Conservation (phyloP, 2,329 filamentous ascomycete genomes). For the Ophiostoma perfectum region DNA sequence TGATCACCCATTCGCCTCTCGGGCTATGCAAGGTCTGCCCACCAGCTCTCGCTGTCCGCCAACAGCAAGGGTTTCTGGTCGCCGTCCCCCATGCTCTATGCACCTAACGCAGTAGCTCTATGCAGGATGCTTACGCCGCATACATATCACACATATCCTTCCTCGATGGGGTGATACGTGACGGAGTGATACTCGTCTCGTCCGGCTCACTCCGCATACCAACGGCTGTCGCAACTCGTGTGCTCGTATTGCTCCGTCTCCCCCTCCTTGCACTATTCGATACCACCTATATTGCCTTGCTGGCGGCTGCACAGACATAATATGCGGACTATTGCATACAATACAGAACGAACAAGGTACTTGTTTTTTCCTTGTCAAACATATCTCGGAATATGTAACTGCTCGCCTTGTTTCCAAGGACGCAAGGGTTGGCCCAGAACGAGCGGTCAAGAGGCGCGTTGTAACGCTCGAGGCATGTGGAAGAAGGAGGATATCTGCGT, state of each 20-base stretch:
- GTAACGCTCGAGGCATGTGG: conserved; percentile 3
- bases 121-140: neutral
- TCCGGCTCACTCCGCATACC: neutral
- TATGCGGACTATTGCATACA: conserved; percentile 1
- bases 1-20: conserved; percentile 1
- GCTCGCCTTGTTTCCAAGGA: conserved; percentile 7
- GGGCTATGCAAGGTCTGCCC: neutral
- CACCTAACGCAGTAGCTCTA: neutral
- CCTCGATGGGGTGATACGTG: neutral
- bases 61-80: neutral
- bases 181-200: conserved; percentile 2
- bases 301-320: neutral
- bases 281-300: no score
- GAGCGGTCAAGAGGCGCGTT: conserved; percentile 11
- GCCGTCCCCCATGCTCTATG: neutral
- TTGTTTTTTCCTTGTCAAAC: conserved; percentile 3
- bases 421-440: conserved; percentile 10
- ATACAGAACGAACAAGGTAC: neutral
- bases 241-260: no score
- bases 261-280: no score
- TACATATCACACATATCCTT: neutral
- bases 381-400: neutral
- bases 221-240: neutral
- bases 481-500: neutral
- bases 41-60: neutral